Evolutionary conservation across 176 grass and related monocot species (phyloP), one percentile per base, ranked within the genome.

Genomic region (Musa schizocarpa): DNA sequence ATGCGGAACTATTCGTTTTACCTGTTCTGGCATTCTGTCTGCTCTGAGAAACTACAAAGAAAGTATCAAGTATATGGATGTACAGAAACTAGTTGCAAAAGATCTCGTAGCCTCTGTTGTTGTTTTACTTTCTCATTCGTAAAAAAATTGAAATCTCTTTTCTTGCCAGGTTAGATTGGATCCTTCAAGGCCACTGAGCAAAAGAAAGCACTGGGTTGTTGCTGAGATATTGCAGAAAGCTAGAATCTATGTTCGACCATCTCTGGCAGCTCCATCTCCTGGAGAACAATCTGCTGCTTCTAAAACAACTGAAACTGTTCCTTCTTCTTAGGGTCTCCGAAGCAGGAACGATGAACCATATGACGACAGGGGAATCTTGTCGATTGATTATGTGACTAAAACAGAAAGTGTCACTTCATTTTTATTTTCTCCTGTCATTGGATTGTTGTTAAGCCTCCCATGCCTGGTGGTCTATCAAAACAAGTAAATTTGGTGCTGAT

Each of bases 111-210:
- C 43, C 26, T 51, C 10, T 11, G 16, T 71, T 71, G 2, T 51
- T 2, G 49, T 10, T 74, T 56, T 24, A 8, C 2, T 1, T 27
- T 29, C 22, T 8, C 4, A 10, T 26, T 54, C 0, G 34, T 6
- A 43, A 71, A 71, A 71, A 71, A 8, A 11, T 74, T 55, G 17
- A 29, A 50, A 12, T 57, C 70, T 64, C 27, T 77, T 82, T 7
- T 73, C 12, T 62, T 49, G 81, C 62, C 88, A 94, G 90, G 88
- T 99, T 68, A 89, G 78, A 50, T 76, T 99, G 83, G 88, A 97
- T 84, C 79, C 83, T 77, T 93, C 87, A 26, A 90, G 93, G 84
- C 93, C 93, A 26, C 79, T 93, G 79, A 97, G 93, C 87, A 93
- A 80, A 86, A 78, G 63, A 61, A 97, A 89, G 82, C 76, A 90